phyloP scores from a whole-genome alignment of 305 asterid genomes.

The Withania somnifera region DNA sequence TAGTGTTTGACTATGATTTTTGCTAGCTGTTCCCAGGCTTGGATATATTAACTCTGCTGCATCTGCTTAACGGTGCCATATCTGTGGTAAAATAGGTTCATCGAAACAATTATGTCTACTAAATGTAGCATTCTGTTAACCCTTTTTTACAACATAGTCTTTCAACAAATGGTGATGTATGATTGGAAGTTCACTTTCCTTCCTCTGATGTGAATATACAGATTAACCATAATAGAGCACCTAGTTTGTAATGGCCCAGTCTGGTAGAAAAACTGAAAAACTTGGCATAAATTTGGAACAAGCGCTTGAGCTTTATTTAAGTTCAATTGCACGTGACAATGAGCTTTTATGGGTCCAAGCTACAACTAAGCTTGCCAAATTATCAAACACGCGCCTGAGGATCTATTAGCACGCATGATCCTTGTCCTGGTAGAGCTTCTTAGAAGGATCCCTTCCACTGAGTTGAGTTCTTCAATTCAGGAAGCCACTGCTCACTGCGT shows the following conservation, averaged over 20 bases:
- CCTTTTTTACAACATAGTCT: neutral
- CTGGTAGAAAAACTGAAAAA: neutral
- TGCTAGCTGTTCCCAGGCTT: neutral
- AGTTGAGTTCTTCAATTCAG: conserved; percentile 20
- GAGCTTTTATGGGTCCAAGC: conserved; percentile 28
- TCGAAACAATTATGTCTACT: neutral
- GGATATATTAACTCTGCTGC: neutral
- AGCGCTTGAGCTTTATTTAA: conserved; percentile 23
- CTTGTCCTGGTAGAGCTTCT: conserved; percentile 42
- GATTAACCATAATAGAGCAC: neutral
- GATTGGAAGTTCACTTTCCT: neutral
- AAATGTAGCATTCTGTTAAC: neutral
- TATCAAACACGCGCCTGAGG: conserved; percentile 38
- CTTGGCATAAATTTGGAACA: conserved; percentile 31
- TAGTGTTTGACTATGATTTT: neutral
- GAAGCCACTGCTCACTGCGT: conserved; percentile 47
- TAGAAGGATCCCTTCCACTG: conserved; percentile 9
- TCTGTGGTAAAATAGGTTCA: neutral
- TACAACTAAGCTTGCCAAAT: conserved; percentile 29
- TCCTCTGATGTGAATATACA: neutral
- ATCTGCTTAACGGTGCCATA: neutral
- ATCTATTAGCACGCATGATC: conserved; percentile 25
- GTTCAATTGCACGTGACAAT: conserved; percentile 20
- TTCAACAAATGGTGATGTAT: neutral
- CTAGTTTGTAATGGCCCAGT: conserved; percentile 4